Percentiles rank a stretch among this genome's conserved stretches.
These are phyloP conservation scores for Reutealis trisperma DNA, from an alignment of 345 rosid species.

Conservation along the genomic window DNA sequence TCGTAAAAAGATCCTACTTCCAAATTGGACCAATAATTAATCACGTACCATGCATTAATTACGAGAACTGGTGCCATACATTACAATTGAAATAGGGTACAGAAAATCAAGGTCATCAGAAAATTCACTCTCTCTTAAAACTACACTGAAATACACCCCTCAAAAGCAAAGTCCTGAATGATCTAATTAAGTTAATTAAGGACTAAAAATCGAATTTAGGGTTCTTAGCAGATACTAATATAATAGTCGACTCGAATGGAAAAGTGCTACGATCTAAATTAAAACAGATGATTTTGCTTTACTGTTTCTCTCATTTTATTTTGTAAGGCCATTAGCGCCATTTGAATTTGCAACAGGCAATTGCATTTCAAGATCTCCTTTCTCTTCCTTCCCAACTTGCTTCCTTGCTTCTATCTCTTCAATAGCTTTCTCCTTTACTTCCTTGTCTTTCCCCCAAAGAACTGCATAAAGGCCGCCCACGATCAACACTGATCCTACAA, in stretches of 20 bases:
- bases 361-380: constrained; percentile 40
- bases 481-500: constrained; percentile 68
- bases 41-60: not conserved
- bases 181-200: too few species aligned
- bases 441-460: constrained; percentile 87
- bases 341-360: constrained; percentile 4
- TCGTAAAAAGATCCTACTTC: too few species aligned
- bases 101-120: too few species aligned
- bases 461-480: constrained; percentile 73
- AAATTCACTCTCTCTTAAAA: too few species aligned
- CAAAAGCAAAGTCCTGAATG: too few species aligned
- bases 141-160: too few species aligned
- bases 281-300: not conserved
- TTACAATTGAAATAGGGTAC: not conserved
- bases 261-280: too few species aligned
- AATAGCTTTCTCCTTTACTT: constrained; percentile 21
- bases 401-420: constrained; percentile 11
- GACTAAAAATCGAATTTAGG: too few species aligned
- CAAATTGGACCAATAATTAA: too few species aligned
- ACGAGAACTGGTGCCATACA: too few species aligned
- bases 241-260: too few species aligned
- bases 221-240: too few species aligned
- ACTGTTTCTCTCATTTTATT: not conserved
- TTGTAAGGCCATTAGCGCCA: not conserved
- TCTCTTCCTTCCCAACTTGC: constrained; percentile 15